These are phyloP conservation scores for Dictyophora rubrovolvata DNA, from an alignment of 768 basidiomycete species.

Conservation along the genomic window DNA sequence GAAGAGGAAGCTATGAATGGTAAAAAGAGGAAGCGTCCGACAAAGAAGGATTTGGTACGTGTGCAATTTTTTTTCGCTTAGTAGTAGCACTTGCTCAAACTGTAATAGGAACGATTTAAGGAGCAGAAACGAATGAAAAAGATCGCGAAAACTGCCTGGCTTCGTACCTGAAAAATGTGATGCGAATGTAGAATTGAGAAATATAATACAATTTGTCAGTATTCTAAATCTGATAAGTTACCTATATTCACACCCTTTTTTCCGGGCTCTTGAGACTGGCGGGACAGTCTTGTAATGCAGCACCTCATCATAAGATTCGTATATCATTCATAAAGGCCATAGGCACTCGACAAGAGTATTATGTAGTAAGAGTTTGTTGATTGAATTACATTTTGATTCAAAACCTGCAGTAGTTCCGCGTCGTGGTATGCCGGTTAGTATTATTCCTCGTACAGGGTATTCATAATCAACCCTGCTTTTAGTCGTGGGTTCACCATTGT, in stretches of 20 bases:
- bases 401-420: too few species aligned
- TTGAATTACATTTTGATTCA: too few species aligned
- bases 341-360: too few species aligned
- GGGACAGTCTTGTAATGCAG: too few species aligned
- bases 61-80: conserved; percentile 33
- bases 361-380: too few species aligned
- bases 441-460: too few species aligned
- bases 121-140: conserved; percentile 76
- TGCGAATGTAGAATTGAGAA: conserved; percentile 12
- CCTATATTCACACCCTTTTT: background rate
- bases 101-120: conserved; percentile 64
- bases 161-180: conserved; percentile 44
- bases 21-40: conserved; percentile 68
- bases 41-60: conserved; percentile 78
- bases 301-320: background rate
- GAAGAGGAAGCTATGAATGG: conserved; percentile 38
- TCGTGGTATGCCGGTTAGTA: too few species aligned
- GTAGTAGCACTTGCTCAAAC: conserved; percentile 6
- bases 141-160: conserved; percentile 81
- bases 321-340: conserved; percentile 40
- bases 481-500: too few species aligned
- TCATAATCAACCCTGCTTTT: too few species aligned
- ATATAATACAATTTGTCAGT: conserved; percentile 29
- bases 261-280: too few species aligned
- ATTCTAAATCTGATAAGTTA: background rate